Conservation (phyloP, 1,284 basidiomycete species). For the Boletellus deceptivus region DNA sequence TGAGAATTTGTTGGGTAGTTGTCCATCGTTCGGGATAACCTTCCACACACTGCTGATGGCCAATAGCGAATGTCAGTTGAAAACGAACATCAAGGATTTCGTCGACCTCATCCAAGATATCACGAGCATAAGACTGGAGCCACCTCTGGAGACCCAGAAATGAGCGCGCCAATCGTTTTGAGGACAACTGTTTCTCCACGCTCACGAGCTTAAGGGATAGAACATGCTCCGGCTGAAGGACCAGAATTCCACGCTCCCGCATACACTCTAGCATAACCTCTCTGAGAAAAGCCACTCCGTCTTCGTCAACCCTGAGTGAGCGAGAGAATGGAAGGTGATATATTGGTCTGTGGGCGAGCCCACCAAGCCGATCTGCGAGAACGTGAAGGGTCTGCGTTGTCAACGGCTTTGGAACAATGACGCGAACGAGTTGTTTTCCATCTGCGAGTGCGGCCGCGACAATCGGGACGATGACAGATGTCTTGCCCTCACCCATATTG, state of each 20-base stretch:
- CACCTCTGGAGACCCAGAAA: slow-evolving; percentile 33
- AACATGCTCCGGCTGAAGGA: slow-evolving; percentile 53
- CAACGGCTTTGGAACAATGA: slow-evolving; percentile 10
- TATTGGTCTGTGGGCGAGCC: slow-evolving; percentile 43
- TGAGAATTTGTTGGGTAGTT: slow-evolving; percentile 42
- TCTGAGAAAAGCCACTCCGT: slow-evolving; percentile 19
- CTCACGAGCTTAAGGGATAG: slow-evolving; percentile 49
- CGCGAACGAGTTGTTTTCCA: too few relatives aligned
- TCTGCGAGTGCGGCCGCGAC: too few relatives aligned
- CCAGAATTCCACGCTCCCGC: slow-evolving; percentile 40
- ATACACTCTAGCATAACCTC: slow-evolving; percentile 39
- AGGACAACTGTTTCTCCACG: slow-evolving; percentile 32
- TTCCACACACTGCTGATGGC: slow-evolving; percentile 39
- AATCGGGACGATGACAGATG: too few relatives aligned
- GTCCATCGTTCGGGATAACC: slow-evolving; percentile 48
- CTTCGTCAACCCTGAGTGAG: slow-evolving; percentile 25
- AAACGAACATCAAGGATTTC: slow-evolving; percentile 49
- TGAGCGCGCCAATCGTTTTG: background rate
- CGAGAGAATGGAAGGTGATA: slow-evolving; percentile 50
- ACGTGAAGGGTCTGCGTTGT: slow-evolving; percentile 45
- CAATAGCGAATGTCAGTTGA: slow-evolving; percentile 50
- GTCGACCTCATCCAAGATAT: slow-evolving; percentile 54
- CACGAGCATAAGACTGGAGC: slow-evolving; percentile 37
- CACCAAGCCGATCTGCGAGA: slow-evolving; percentile 41
- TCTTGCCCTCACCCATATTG: too few relatives aligned